A percentile compares a stretch with the other conserved stretches of the same genome.
These are phyloP conservation scores for Amanita thiersii DNA, from an alignment of 768 basidiomycete genomes.

Conservation along the genomic window DNA sequence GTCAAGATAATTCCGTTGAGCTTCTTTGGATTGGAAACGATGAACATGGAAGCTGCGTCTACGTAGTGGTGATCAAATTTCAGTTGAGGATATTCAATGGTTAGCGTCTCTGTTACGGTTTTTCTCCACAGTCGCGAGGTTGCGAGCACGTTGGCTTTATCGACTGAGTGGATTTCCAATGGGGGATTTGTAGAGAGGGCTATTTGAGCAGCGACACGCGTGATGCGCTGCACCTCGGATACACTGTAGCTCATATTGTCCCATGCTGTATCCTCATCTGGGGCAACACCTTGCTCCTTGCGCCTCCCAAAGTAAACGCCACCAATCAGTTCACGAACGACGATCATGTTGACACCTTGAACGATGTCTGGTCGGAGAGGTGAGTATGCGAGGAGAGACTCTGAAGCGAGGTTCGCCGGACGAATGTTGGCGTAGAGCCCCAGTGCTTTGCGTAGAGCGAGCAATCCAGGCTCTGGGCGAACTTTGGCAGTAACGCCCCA, in stretches of 20 bases:
- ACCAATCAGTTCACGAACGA: slow-evolving; percentile 93
- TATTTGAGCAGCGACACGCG: slow-evolving; percentile 90
- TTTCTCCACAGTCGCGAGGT: slow-evolving; percentile 92
- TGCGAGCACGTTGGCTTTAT: slow-evolving; percentile 98
- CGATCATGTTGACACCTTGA: slow-evolving; percentile 82
- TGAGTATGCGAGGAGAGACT: slow-evolving; percentile 78
- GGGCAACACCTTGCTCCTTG: slow-evolving; percentile 71
- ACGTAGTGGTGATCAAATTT: slow-evolving; percentile 87
- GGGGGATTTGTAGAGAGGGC: slow-evolving; percentile 80
- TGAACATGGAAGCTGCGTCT: slow-evolving; percentile 94
- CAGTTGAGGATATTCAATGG: slow-evolving; percentile 82
- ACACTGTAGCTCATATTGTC: slow-evolving; percentile 94
- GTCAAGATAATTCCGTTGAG: slow-evolving; percentile 94
- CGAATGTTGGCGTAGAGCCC: slow-evolving; percentile 98
- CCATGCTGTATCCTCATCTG: slow-evolving; percentile 67
- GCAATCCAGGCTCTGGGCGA: slow-evolving; percentile 88
- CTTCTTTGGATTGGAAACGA: slow-evolving; percentile 83
- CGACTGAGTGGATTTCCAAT: slow-evolving; percentile 83
- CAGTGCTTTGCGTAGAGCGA: slow-evolving; percentile 82
- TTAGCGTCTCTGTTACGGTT: slow-evolving; percentile 79
- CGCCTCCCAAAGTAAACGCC: slow-evolving; percentile 94
- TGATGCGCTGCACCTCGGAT: slow-evolving; percentile 87
- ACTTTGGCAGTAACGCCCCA: slow-evolving; percentile 90
- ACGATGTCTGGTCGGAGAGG: slow-evolving; percentile 86
- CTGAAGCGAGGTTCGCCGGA: slow-evolving; percentile 90